Percentiles rank a stretch among this genome's conserved stretches.
phyloP scores from a whole-genome alignment of 805 yeast genomes.

The Diddensiella caesifluorescens region DNA sequence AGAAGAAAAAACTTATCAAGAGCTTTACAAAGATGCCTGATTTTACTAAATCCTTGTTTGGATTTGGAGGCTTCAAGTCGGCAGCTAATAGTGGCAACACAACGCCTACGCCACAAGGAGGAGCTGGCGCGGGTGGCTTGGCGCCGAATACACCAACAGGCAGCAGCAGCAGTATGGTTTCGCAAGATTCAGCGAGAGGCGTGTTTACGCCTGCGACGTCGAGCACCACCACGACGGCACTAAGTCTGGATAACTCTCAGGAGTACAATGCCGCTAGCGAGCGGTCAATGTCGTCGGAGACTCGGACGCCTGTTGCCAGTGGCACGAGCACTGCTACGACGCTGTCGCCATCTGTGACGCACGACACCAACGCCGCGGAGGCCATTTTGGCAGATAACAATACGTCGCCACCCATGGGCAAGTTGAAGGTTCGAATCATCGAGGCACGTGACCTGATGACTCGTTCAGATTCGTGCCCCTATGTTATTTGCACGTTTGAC shows the following conservation, averaged over 20 bases:
- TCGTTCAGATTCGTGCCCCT: slow-evolving; percentile 61
- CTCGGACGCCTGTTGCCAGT: neutral
- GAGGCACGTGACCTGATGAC: slow-evolving; percentile 69
- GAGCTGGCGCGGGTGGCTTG: neutral
- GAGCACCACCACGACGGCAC: slow-evolving; percentile 9
- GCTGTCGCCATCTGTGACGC: neutral
- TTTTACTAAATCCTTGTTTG: slow-evolving; percentile 22
- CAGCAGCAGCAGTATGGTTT: slow-evolving; percentile 8
- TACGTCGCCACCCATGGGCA: slow-evolving; percentile 42
- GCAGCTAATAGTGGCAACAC: neutral
- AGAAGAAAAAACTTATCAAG: too few relatives aligned
- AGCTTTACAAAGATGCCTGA: slow-evolving; percentile 19
- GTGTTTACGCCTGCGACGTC: slow-evolving; percentile 5
- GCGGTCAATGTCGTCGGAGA: neutral
- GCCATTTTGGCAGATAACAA: neutral
- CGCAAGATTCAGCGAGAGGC: neutral
- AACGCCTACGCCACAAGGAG: slow-evolving; percentile 1
- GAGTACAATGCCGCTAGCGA: neutral
- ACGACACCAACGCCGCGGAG: neutral
- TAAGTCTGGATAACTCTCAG: neutral
- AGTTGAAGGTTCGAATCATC: slow-evolving; percentile 69
- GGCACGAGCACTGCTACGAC: neutral
- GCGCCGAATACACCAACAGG: neutral
- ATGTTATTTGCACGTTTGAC: slow-evolving; percentile 29
- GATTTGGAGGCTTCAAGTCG: slow-evolving; percentile 18